Evolutionary conservation across 2,329 filamentous ascomycete species (phyloP).

Genomic region (Ophiostoma sp.): DNA sequence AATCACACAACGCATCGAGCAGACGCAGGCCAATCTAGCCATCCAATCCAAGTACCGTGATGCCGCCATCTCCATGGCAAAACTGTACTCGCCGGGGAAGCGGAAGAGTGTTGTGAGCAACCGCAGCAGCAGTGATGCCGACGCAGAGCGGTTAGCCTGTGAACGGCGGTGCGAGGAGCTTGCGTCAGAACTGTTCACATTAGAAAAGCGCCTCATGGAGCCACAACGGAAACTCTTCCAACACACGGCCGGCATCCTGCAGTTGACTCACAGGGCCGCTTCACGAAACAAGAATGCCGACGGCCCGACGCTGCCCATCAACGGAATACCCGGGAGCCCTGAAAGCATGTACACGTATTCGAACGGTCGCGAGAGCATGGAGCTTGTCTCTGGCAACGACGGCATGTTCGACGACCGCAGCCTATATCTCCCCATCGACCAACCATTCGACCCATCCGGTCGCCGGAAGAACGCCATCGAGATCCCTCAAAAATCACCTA

Average conservation of each 20-base stretch:
- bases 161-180: conserved; percentile 84
- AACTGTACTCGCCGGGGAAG: conserved; percentile 67
- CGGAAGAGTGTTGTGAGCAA: conserved; percentile 53
- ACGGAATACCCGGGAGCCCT: conserved; percentile 70
- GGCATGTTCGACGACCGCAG: conserved; percentile 75
- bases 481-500: conserved; percentile 59
- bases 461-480: conserved; percentile 48
- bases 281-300: conserved; percentile 39
- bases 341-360: conserved; percentile 74
- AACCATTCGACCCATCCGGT: conserved; percentile 51
- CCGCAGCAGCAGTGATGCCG: conserved; percentile 58
- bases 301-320: conserved; percentile 44
- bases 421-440: conserved; percentile 69
- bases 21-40: conserved; percentile 76
- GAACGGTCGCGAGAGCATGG: conserved; percentile 60
- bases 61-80: conserved; percentile 82
- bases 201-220: conserved; percentile 75
- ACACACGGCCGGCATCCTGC: conserved; percentile 89
- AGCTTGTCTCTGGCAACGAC: conserved; percentile 52
- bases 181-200: conserved; percentile 72
- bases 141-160: conserved; percentile 71
- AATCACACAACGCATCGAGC: conserved; percentile 74
- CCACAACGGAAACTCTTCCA: conserved; percentile 76
- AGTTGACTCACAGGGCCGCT: conserved; percentile 81
- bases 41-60: conserved; percentile 94